A percentile compares a stretch with the other conserved stretches of the same genome.
Evolutionary conservation across 495 filamentous ascomycete species (phyloP).

Genomic region (Xylaria telfairii): DNA sequence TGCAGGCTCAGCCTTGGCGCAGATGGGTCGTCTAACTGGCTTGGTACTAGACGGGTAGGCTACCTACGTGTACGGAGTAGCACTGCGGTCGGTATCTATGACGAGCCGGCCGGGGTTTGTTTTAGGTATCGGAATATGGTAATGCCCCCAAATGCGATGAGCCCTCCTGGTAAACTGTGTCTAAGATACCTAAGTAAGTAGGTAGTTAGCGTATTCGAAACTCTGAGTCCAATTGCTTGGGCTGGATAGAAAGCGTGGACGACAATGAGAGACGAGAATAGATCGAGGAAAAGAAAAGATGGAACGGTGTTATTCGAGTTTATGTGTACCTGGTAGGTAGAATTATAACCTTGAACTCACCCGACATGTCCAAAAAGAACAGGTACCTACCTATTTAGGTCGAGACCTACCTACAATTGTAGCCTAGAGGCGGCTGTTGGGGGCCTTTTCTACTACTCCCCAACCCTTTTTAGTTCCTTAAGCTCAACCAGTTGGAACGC

Average conservation of each 20-base stretch:
- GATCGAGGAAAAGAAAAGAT: not conserved
- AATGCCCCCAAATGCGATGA: not conserved
- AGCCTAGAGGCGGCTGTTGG: not conserved
- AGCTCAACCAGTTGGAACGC: not conserved
- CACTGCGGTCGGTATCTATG: not conserved
- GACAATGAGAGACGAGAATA: not conserved
- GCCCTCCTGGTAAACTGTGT: not conserved
- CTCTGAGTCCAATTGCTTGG: not conserved
- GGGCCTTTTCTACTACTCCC: not conserved
- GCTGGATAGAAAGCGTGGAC: not conserved
- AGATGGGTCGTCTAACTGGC: constrained; percentile 34
- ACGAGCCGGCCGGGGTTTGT: constrained; percentile 16
- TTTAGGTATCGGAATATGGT: not conserved
- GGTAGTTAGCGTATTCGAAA: not conserved
- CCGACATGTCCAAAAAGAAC: not conserved
- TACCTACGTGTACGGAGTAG: constrained; percentile 10
- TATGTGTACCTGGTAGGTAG: not conserved
- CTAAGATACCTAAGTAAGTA: too few species aligned
- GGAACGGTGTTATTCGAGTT: not conserved
- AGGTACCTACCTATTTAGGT: not conserved
- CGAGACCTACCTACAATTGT: not conserved
- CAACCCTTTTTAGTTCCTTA: not conserved
- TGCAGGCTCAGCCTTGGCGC: constrained; percentile 34
- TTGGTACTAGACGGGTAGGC: constrained; percentile 36
- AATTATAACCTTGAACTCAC: too few species aligned